phyloP scores from a whole-genome alignment of 495 filamentous ascomycete species.

The Hypoxylon intermedium region DNA sequence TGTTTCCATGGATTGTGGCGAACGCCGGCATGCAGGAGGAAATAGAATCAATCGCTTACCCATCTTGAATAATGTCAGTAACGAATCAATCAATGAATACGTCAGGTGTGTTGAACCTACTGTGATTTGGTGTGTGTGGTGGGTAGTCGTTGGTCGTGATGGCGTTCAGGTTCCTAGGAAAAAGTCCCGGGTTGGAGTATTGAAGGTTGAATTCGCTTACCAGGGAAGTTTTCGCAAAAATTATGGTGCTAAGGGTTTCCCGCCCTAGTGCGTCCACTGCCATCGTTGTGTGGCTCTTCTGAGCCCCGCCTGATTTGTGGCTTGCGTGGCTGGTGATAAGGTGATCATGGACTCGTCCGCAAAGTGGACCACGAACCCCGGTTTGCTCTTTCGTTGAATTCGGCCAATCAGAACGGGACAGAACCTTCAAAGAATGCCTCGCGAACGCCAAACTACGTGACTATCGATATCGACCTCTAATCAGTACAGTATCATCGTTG shows the following conservation, averaged over 20 bases:
- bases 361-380: not conserved
- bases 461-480: not conserved
- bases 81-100: slow-evolving; percentile 6
- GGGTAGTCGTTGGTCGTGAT: slow-evolving; percentile 33
- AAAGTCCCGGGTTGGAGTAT: slow-evolving; percentile 27
- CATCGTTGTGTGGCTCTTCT: slow-evolving; percentile 23
- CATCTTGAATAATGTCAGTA: slow-evolving; percentile 52
- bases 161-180: slow-evolving; percentile 33
- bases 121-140: slow-evolving; percentile 48
- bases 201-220: slow-evolving; percentile 42
- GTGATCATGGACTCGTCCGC: not conserved
- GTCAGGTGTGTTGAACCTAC: slow-evolving; percentile 42
- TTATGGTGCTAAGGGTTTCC: slow-evolving; percentile 47
- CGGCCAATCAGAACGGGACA: slow-evolving; percentile 17
- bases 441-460: not conserved
- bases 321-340: not conserved
- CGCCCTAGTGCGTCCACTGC: slow-evolving; percentile 43
- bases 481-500: not conserved
- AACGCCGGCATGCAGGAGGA: slow-evolving; percentile 2
- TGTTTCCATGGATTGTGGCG: not conserved
- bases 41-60: slow-evolving; percentile 52
- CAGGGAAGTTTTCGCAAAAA: slow-evolving; percentile 38
- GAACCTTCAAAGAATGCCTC: slow-evolving; percentile 13
- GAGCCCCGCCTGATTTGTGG: slow-evolving; percentile 5
- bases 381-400: not conserved